A percentile compares a stretch with the other conserved stretches of the same genome.
phyloP scores from a whole-genome alignment of 192 early-diverging fungal species.

The Lunasporangiospora selenospora region DNA sequence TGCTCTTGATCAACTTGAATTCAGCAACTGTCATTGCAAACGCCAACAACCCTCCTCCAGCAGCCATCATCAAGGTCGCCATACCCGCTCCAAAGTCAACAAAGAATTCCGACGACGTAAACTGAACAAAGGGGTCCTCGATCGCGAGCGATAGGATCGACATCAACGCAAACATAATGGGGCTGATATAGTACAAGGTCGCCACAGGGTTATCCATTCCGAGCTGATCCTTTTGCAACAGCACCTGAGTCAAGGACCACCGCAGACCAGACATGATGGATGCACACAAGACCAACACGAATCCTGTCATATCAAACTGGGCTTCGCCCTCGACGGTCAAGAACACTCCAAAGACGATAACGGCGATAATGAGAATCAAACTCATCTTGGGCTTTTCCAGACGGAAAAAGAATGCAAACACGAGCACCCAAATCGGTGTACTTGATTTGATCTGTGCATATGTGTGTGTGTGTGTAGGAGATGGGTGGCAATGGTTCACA shows the following conservation, averaged over 20 bases:
- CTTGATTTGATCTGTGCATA: conserved; percentile 62
- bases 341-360: conserved; percentile 78
- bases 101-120: conserved; percentile 62
- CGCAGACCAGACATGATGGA: conserved; percentile 81
- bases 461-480: too few relatives aligned
- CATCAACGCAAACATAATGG: conserved; percentile 78
- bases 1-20: conserved; percentile 77
- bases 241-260: conserved; percentile 83
- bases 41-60: conserved; percentile 82
- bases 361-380: conserved; percentile 69
- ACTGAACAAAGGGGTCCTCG: conserved; percentile 62
- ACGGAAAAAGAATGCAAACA: conserved; percentile 84
- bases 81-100: conserved; percentile 40
- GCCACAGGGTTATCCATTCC: conserved; percentile 85
- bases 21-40: conserved; percentile 83
- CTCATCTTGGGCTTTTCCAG: conserved; percentile 70
- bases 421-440: conserved; percentile 70
- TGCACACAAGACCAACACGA: conserved; percentile 64
- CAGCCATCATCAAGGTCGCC: conserved; percentile 62
- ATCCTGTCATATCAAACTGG: conserved; percentile 62
- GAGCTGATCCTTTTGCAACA: conserved; percentile 67
- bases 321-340: conserved; percentile 80
- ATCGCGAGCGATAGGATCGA: conserved; percentile 58
- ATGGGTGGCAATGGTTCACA: too few relatives aligned
- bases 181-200: conserved; percentile 76